Base-by-base conservation (phyloP, 2,329 filamentous ascomycete genomes). In the Clonostachys byssicola region DNA sequence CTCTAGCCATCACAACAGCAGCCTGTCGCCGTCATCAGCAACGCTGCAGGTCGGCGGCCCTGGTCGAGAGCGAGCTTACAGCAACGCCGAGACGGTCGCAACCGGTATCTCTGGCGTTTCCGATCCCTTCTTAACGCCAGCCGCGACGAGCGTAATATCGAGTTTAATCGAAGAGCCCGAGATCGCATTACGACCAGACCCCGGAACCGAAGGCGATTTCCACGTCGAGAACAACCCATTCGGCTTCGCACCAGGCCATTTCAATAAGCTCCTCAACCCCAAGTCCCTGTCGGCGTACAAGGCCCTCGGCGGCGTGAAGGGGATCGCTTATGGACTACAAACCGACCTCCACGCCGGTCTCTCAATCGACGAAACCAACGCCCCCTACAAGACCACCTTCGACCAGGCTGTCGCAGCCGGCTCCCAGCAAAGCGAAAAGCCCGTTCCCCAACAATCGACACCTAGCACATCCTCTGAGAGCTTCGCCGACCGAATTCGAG, bases 231-330 rank as follows among this genome's bases (percentile, higher is more conserved):
- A 89, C 59, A 95, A 92, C 62, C 85, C 84, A 4, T 95, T 95
- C 60, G 89, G 88, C n/a, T 95, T 88, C 60, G 83, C 83, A 4
- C 86, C 87, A 1, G 90, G 91, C 10, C 85, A 94, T 58, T 74
- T 96, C 50, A 85, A 81, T 52, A 95, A 94, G 65, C 75, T 95
- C 60, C 78, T 91, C 44, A 92, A 94, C 58, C 90, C 90, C 2
- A 95, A 95, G 68, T 92, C 83, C 46, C 66, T 94, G 48, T 75
- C 84, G 12, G 90, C 89, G 1, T 94, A 90, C 56, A 85, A 83
- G 54, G 85, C 84, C 4, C 64, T 95, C 2, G 90, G 90, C 41
- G 90, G 90, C 17, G 63, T 94, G 5, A 65, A 65, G 4, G 90
- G 90, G 1, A 64, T 95, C 44, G 88, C 90, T 63, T 85, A 81